Evolutionary conservation across 176 grass and related monocot genomes (phyloP).

Genomic region (Phragmites australis): DNA sequence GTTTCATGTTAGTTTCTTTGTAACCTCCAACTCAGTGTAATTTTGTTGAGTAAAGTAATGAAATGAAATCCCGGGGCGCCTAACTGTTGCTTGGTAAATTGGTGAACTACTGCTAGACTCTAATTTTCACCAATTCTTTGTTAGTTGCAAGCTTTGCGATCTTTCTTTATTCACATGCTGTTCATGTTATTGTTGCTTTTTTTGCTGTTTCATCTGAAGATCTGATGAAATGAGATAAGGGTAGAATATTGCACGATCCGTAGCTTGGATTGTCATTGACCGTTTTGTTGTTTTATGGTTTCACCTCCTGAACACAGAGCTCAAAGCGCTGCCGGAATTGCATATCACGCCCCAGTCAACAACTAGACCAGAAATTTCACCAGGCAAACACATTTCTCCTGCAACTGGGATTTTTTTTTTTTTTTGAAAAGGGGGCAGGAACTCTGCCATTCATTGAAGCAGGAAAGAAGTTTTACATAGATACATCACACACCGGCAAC

Average conservation of each 20-base stretch:
- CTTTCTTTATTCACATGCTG: not conserved
- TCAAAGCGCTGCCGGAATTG: slow-evolving; percentile 26
- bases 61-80: not conserved
- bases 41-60: not conserved
- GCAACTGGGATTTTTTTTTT: not conserved
- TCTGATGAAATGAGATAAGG: not conserved
- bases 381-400: slow-evolving; percentile 17
- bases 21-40: not conserved
- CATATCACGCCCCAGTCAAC: slow-evolving; percentile 24
- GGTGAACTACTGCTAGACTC: not conserved
- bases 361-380: not conserved
- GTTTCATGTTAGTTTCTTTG: not conserved
- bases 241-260: not conserved
- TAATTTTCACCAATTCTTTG: not conserved
- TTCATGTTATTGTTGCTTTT: not conserved
- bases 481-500: no score
- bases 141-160: not conserved
- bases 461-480: no score
- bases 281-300: not conserved
- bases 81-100: not conserved
- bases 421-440: no score
- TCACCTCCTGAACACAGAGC: not conserved
- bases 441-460: no score
- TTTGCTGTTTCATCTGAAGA: not conserved
- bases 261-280: not conserved